These are phyloP conservation scores for Hirsutella thompsonii DNA, from an alignment of 2,329 filamentous ascomycete genomes.

Conservation along the genomic window DNA sequence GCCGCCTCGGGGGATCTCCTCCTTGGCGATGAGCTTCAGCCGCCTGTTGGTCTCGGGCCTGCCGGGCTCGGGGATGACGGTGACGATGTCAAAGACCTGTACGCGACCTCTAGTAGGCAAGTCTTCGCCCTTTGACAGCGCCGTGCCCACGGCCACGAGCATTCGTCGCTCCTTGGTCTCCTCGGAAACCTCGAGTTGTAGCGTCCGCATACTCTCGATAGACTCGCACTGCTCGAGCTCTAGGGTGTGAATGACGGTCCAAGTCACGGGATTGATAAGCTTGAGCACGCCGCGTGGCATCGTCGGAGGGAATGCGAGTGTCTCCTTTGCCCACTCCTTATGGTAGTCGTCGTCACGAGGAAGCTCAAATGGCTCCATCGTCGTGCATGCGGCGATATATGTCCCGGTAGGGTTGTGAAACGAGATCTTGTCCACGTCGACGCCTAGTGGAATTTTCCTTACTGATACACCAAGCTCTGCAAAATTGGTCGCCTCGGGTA, in stretches of 20 bases:
- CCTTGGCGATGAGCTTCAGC: constrained; percentile 74
- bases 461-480: constrained; percentile 65
- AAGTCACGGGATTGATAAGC: constrained; percentile 64
- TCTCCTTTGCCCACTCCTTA: constrained; percentile 66
- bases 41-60: constrained; percentile 75
- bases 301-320: constrained; percentile 49
- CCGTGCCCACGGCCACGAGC: constrained; percentile 74
- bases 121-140: constrained; percentile 80
- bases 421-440: constrained; percentile 59
- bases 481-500: constrained; percentile 55
- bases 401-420: constrained; percentile 65
- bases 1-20: constrained; percentile 83
- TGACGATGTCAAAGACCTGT: constrained; percentile 83
- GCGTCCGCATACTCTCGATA: constrained; percentile 67
- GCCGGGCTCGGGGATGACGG: constrained; percentile 80
- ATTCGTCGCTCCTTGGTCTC: constrained; percentile 75
- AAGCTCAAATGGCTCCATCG: constrained; percentile 60
- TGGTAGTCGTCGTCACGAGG: constrained; percentile 80
- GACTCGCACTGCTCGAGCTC: constrained; percentile 63
- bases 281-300: constrained; percentile 62
- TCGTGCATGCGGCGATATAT: constrained; percentile 65
- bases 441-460: constrained; percentile 54
- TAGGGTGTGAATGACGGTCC: constrained; percentile 66
- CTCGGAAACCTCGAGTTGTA: constrained; percentile 84
- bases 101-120: constrained; percentile 73